A percentile compares a stretch with the other conserved stretches of the same genome.
Conservation (phyloP, 2,329 filamentous ascomycete genomes). For the Colletotrichum sp. region DNA sequence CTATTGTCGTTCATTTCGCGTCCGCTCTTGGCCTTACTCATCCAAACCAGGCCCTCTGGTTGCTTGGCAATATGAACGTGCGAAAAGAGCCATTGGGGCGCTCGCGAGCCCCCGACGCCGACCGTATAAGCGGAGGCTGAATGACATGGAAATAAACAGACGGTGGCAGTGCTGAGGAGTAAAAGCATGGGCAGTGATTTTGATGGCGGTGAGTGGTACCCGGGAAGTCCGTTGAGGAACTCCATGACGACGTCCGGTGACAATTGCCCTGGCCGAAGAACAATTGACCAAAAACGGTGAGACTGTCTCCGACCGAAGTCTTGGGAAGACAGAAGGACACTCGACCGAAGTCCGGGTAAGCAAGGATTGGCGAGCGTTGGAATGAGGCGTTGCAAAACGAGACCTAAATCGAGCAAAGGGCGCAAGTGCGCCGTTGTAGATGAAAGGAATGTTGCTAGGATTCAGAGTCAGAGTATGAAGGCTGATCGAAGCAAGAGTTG, state of each 20-base stretch:
- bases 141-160: neutral
- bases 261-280: neutral
- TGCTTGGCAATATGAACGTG: neutral
- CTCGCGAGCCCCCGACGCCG: neutral
- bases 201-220: neutral
- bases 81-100: neutral
- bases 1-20: neutral
- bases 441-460: neutral
- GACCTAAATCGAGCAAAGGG: neutral
- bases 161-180: neutral
- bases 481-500: neutral
- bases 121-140: neutral
- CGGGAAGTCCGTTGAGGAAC: neutral
- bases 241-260: neutral
- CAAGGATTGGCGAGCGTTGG: neutral
- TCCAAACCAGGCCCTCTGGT: neutral
- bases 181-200: neutral
- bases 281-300: neutral
- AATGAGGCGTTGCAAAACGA: neutral
- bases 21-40: slow-evolving; percentile 1
- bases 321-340: neutral
- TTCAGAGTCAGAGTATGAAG: neutral
- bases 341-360: neutral
- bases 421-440: neutral
- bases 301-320: neutral